A percentile compares a stretch with the other conserved stretches of the same genome.
phyloP scores from a whole-genome alignment of 176 grass and related monocot genomes.

The Oryza officinalis region DNA sequence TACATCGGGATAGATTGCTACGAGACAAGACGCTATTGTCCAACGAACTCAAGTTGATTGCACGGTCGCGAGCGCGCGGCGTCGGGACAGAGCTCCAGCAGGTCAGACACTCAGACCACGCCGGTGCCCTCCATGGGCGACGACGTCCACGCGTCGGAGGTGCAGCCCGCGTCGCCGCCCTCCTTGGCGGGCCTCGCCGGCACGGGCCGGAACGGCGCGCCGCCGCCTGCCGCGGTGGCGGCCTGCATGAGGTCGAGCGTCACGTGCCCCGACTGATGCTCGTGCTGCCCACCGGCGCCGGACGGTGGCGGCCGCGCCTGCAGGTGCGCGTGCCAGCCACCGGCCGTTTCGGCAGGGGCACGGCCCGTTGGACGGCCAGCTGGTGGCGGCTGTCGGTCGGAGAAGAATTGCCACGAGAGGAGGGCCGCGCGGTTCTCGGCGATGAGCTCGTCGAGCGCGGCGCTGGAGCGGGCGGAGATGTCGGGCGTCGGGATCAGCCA shows the following conservation, averaged over 20 bases:
- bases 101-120: slow-evolving; percentile 44
- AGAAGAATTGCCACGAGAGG: slow-evolving; percentile 59
- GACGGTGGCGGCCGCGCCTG: neutral
- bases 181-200: slow-evolving; percentile 9
- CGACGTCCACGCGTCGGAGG: slow-evolving; percentile 54
- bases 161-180: slow-evolving; percentile 49
- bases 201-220: slow-evolving; percentile 33
- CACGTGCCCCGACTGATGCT: slow-evolving; percentile 38
- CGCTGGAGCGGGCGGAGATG: slow-evolving; percentile 59
- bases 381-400: slow-evolving; percentile 18
- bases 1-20: neutral
- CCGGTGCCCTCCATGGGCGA: slow-evolving; percentile 40
- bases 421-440: slow-evolving; percentile 81
- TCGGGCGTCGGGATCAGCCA: slow-evolving; percentile 49
- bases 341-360: neutral
- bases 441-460: slow-evolving; percentile 82
- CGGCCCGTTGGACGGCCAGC: neutral
- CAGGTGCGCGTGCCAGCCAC: slow-evolving; percentile 24
- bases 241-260: slow-evolving; percentile 91
- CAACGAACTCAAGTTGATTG: neutral
- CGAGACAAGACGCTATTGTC: neutral
- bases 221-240: neutral
- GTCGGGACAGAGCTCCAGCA: neutral
- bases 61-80: neutral
- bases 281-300: too few relatives aligned